Evolutionary conservation across 2,329 filamentous ascomycete genomes (phyloP), one percentile per base, ranked within the genome.

Genomic region (Penicillium sp.): DNA sequence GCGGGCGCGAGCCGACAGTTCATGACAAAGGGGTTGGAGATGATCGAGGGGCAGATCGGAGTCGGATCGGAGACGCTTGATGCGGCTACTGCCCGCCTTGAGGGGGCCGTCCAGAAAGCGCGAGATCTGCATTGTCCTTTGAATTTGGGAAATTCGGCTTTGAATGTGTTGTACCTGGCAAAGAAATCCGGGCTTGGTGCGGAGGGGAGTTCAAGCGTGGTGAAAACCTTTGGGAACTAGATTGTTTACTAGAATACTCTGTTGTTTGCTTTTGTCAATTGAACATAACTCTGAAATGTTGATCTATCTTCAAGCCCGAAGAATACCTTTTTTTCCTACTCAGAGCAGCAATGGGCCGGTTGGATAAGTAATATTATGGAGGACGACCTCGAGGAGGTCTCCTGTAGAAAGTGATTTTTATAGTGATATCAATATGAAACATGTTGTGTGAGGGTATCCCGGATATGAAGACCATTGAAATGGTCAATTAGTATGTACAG

Each of bases 1-100:
- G 79, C 78, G 0, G 79, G 78, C 2, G 74, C 72, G 49, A 79
- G 74, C 54, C 72, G 66, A 16, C 73, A 78, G 59, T 80, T 80
- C 56, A 73, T 72, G 46, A 71, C 70, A 4, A 66, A 67, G 31
- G 73, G 69, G 1, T 43, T 67, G 47, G 72, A 73, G 43, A 75
- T 75, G 65, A 70, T 73, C 21, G 63, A 70, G 42, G 69, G 66
- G 0, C 59, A 65, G n/a, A 27, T 11, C 31, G 34, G 24, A 5
- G 24, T 5, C 5, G 72, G 70, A 3, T 72, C 71, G 48, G 65
- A 71, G 22, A 72, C 68, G 0, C 59, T 79, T 4, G 67, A 73
- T 39, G 68, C 72, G 32, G 74, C 74, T 8, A 68, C 71, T 10
- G 47, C 56, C 18, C 73, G 72, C 52, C 59, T 81, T 48, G 69